phyloP scores from a whole-genome alignment of 495 filamentous ascomycete species.

The Penicillium verhagenii region DNA sequence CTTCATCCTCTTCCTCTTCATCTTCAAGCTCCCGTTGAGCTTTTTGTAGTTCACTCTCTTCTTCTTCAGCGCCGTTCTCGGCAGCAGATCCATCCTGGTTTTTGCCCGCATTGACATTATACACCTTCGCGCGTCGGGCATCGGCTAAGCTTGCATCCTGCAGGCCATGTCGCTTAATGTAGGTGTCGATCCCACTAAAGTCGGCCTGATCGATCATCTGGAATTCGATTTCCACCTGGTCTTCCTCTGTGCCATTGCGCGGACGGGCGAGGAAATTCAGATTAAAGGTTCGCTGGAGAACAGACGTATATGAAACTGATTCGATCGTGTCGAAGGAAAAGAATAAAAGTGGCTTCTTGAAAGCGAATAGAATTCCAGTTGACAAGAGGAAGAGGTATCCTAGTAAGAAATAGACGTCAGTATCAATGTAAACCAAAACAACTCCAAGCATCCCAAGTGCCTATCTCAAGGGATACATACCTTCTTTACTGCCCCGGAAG shows the following conservation, averaged over 20 bases:
- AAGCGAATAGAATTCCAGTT: conserved; percentile 85
- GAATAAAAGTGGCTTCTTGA: conserved; percentile 92
- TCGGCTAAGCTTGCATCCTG: conserved; percentile 94
- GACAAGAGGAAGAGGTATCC: conserved; percentile 89
- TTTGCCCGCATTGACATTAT: conserved; percentile 60
- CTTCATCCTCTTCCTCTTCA: conserved; percentile 78
- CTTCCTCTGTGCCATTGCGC: conserved; percentile 40
- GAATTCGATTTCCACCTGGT: conserved; percentile 73
- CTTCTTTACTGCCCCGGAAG: conserved; percentile 90
- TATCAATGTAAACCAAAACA: not conserved
- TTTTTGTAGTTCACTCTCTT: conserved; percentile 61
- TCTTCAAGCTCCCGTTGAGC: conserved; percentile 65
- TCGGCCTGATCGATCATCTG: conserved; percentile 86
- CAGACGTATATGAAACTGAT: conserved; percentile 82
- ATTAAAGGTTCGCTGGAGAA: conserved; percentile 93
- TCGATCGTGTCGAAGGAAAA: conserved; percentile 76
- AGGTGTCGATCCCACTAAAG: conserved; percentile 78
- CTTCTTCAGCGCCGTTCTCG: conserved; percentile 42
- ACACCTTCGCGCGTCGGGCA: conserved; percentile 75
- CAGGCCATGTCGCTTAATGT: conserved; percentile 75
- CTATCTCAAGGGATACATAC: conserved; percentile 33
- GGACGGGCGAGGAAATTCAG: conserved; percentile 66
- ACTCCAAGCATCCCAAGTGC: not conserved
- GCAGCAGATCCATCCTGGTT: conserved; percentile 33
- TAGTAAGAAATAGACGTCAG: conserved; percentile 17